Base-by-base conservation (phyloP, 441 rosid genomes). In the Pelargonium fulgidum region DNA sequence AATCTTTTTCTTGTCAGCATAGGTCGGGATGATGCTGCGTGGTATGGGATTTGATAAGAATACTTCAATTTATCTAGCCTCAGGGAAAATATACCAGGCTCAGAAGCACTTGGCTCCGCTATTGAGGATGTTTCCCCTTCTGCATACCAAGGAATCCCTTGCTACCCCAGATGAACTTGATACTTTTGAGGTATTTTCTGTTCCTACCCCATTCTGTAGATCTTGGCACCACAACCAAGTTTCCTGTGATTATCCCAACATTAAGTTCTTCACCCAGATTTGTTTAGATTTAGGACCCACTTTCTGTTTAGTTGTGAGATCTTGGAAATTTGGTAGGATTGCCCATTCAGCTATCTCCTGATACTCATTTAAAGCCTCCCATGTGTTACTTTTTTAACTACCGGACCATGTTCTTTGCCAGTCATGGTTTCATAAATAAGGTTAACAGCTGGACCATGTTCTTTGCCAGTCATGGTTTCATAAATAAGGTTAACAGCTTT, bases 21-120 rank as follows among this genome's bases (percentile, higher is more conserved):
- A 93, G 97, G 96, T 93, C 5, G 97, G 97, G 75, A 80, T 93
- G 92, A 85, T 93, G 89, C 86, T 93, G 50, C 88, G 89, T 29
- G 97, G 96, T 73, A 93, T 93, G 97, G 99, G 99, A 79, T 91
- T 93, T 69, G 91, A 82, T 79, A 91, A 87, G 77, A 84, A 76
- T 66, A 93, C 93, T 29, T 82, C 95, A 9, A 87, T 93, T 75
- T 93, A 85, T 81, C 74, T 91, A 75, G 99, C 99, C 67, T 89
- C 97, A 0, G 99, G 99, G 61, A 78, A 76, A 76, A 81, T 93
- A 69, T 91, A 89, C 81, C 82, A 80, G 65, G 87, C 87, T 47
- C 89, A 87, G 70, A 84, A 74, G 67, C 81, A 93, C 78, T 74
- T 91, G 73, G 84, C 87, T 78, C 95, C 96, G 47, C 73, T 93